Base-by-base conservation (phyloP, 176 grass and related monocot genomes). In the Dendrocalamus sinicus region DNA sequence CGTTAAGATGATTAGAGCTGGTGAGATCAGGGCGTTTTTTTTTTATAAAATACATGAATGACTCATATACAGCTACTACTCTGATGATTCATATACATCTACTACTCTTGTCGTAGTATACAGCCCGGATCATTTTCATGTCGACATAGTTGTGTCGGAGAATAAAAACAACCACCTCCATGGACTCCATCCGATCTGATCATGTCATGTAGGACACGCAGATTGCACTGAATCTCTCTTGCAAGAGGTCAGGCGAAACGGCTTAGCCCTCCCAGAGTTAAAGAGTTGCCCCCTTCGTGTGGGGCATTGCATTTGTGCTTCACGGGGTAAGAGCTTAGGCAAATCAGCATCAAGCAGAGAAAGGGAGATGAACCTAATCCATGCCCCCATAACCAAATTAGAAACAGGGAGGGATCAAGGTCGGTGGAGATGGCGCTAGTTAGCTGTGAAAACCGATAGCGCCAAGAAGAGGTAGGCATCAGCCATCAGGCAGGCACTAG, bases 391-490 rank as follows among this genome's bases (percentile, higher is more conserved):
- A 28, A 75, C 46, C 46, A 79, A 30, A 80, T 67, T 35, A 84
- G 77, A 51, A 52, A 80, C 44, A 69, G 3, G 73, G 81, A 71
- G 44, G 80, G 62, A 66, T 86, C 87, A 76, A 7, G 12, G 67
- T 47, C 41, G 73, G 57, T 60, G 76, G 82, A 19, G 81, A 65
- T 87, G 78, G 78, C 60, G 81, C 75, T 78, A 82, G 84, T 93
- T 90, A 82, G 90, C 78, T 76, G 83, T 75, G 67, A 82, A 79
- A 84, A 81, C 77, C 22, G 70, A 69, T 62, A 40, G 41, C 65
- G 16, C 48, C 65, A 82, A 26, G 89, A 55, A 22, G 89, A 50
- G 86, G 81, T 57, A 81, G 93, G 88, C 80, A 72, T 70, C 43
- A 71, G 11, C 7, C 47, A 79, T 60, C 58, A 12, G 67, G 80